phyloP scores from a whole-genome alignment of 768 basidiomycete genomes.

The Macrolepiota dolichaula region DNA sequence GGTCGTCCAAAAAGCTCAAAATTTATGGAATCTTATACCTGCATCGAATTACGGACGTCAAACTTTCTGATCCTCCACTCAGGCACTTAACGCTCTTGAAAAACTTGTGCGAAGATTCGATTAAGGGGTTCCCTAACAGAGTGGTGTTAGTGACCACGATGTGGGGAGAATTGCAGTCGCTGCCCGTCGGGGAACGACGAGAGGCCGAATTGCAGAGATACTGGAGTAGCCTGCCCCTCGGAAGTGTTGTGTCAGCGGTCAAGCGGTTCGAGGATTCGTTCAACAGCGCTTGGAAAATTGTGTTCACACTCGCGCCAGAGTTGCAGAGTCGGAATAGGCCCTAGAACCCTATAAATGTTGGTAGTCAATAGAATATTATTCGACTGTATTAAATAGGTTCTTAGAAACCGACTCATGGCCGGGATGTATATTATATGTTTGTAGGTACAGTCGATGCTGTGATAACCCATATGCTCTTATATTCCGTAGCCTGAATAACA shows the following conservation, averaged over 20 bases:
- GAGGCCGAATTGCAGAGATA: constrained; percentile 9
- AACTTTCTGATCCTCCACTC: constrained; percentile 13
- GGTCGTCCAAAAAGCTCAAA: constrained; percentile 9
- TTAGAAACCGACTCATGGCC: no score
- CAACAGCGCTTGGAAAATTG: constrained; percentile 9
- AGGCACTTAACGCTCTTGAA: constrained; percentile 9
- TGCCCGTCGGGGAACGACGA: not conserved
- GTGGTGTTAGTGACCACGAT: constrained; percentile 15
- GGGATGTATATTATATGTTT: no score
- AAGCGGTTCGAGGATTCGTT: constrained; percentile 3
- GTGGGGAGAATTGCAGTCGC: constrained; percentile 10
- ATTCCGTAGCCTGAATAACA: no score
- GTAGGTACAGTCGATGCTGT: no score
- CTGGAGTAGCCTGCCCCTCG: constrained; percentile 7
- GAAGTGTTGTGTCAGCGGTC: not conserved
- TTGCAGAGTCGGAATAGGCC: no score
- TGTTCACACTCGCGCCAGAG: constrained; percentile 3
- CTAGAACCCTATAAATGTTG: no score
- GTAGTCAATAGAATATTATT: no score
- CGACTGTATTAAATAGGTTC: no score
- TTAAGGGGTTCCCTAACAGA: constrained; percentile 6
- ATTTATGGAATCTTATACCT: constrained; percentile 16
- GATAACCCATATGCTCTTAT: no score
- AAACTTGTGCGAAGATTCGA: constrained; percentile 2
- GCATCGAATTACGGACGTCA: constrained; percentile 13